Percentiles rank a stretch among this genome's conserved stretches.
Conservation (phyloP, 2,329 filamentous ascomycete species). For the Ilyonectria sp. region DNA sequence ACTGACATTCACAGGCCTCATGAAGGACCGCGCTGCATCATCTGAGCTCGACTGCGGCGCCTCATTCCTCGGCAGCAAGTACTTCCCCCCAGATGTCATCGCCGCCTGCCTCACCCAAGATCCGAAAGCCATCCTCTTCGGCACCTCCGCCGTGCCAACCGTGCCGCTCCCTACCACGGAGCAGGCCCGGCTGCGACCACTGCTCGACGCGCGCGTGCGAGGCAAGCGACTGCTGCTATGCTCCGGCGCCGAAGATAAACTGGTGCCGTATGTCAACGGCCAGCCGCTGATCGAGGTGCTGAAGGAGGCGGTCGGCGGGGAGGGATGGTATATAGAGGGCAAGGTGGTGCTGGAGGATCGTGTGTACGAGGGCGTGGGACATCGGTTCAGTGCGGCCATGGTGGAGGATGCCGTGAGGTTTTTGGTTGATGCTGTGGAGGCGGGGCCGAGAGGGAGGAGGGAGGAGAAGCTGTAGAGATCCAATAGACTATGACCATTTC, state of each 20-base stretch:
- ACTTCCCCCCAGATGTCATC: slow-evolving; percentile 82
- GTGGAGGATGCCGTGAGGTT: slow-evolving; percentile 76
- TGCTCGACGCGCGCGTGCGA: slow-evolving; percentile 65
- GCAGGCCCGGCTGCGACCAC: slow-evolving; percentile 58
- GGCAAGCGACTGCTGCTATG: slow-evolving; percentile 77
- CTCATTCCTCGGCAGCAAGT: slow-evolving; percentile 80
- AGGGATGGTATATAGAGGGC: slow-evolving; percentile 68
- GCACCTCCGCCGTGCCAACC: slow-evolving; percentile 57
- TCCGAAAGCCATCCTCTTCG: slow-evolving; percentile 82
- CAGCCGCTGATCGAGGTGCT: slow-evolving; percentile 73
- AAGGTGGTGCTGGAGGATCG: slow-evolving; percentile 74
- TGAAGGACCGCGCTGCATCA: slow-evolving; percentile 82
- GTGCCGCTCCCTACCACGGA: slow-evolving; percentile 54
- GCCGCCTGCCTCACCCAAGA: slow-evolving; percentile 76
- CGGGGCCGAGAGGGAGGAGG: slow-evolving; percentile 43
- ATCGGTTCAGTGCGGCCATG: slow-evolving; percentile 80
- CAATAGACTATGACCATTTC: slow-evolving; percentile 27
- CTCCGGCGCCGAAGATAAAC: slow-evolving; percentile 77
- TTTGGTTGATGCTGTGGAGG: slow-evolving; percentile 64
- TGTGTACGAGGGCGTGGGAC: slow-evolving; percentile 78
- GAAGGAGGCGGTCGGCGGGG: slow-evolving; percentile 62
- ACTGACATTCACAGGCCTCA: slow-evolving; percentile 63
- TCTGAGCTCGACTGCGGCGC: slow-evolving; percentile 71
- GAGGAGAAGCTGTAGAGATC: slow-evolving; percentile 52
- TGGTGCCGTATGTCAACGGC: slow-evolving; percentile 78